Evolutionary conservation across 106 monocot genomes (phyloP).

Genomic region (Dendrobium officinale): DNA sequence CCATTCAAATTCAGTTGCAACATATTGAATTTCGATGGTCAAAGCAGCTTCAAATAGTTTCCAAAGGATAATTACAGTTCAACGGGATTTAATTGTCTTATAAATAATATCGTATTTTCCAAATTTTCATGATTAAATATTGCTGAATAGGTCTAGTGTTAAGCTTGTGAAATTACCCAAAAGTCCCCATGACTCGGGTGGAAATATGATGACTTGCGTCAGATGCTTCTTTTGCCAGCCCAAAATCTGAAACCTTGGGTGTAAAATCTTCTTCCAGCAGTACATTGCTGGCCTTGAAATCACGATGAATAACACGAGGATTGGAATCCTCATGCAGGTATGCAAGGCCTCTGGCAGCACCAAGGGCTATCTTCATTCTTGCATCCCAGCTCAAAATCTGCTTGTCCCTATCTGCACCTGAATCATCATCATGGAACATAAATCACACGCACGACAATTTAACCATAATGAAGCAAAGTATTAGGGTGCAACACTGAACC

Average conservation of each 20-base stretch:
- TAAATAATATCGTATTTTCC: neutral
- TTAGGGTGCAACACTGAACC: neutral
- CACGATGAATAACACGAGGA: conserved; percentile 91
- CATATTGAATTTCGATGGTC: neutral
- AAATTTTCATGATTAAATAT: neutral
- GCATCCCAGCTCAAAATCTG: conserved; percentile 72
- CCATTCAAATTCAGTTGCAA: neutral
- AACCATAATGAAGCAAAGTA: neutral
- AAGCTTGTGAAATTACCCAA: conserved; percentile 54
- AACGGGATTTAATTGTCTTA: neutral
- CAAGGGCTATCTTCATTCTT: conserved; percentile 90
- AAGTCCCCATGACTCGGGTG: conserved; percentile 93
- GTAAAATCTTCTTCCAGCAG: conserved; percentile 88
- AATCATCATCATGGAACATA: conserved; percentile 6
- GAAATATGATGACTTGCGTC: conserved; percentile 82
- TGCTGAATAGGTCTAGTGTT: neutral
- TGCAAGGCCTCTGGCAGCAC: conserved; percentile 89
- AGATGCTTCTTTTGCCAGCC: conserved; percentile 88
- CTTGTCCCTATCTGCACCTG: conserved; percentile 65
- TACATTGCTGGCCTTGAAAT: conserved; percentile 95
- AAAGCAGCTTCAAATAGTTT: neutral
- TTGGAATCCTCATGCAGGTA: conserved; percentile 97
- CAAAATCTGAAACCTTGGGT: conserved; percentile 96
- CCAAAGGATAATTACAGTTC: neutral
- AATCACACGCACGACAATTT: neutral